phyloP scores from a whole-genome alignment of 345 rosid genomes.

The Populus euphratica region DNA sequence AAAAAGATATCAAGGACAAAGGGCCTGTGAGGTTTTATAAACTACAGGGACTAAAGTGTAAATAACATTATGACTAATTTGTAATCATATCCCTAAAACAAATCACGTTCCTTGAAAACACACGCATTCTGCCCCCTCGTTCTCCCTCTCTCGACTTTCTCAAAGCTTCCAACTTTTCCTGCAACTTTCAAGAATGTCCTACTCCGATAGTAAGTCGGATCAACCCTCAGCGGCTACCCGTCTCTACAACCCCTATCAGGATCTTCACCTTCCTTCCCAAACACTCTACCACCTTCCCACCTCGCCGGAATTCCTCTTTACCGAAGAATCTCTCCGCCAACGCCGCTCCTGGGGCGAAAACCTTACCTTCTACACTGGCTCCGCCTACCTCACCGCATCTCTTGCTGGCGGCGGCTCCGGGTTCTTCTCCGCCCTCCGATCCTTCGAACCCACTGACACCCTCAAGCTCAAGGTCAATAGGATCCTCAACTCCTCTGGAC shows the following conservation, averaged over 20 bases:
- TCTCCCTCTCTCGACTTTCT: not conserved
- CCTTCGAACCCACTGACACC: constrained; percentile 76
- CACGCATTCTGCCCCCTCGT: not conserved
- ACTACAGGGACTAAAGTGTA: too few species aligned
- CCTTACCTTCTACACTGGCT: constrained; percentile 88
- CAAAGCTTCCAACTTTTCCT: not conserved
- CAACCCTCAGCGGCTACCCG: constrained; percentile 29
- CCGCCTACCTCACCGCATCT: constrained; percentile 69
- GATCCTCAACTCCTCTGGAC: constrained; percentile 74
- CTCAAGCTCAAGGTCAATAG: constrained; percentile 76
- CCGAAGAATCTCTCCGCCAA: constrained; percentile 76
- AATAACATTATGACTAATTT: too few species aligned
- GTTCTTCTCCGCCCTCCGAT: constrained; percentile 43
- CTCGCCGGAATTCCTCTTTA: constrained; percentile 88
- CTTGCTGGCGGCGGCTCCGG: constrained; percentile 60
- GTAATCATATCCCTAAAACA: too few species aligned
- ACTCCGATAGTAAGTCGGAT: constrained; percentile 32
- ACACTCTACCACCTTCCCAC: constrained; percentile 76
- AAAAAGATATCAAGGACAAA: too few species aligned
- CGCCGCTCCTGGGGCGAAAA: constrained; percentile 99
- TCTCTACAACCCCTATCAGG: constrained; percentile 84
- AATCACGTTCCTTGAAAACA: not conserved
- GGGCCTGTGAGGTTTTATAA: too few species aligned
- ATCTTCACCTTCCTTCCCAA: constrained; percentile 56
- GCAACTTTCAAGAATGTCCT: constrained; percentile 34